phyloP scores from a whole-genome alignment of 2,329 filamentous ascomycete species.

The Paracoccidioides lutzii region DNA sequence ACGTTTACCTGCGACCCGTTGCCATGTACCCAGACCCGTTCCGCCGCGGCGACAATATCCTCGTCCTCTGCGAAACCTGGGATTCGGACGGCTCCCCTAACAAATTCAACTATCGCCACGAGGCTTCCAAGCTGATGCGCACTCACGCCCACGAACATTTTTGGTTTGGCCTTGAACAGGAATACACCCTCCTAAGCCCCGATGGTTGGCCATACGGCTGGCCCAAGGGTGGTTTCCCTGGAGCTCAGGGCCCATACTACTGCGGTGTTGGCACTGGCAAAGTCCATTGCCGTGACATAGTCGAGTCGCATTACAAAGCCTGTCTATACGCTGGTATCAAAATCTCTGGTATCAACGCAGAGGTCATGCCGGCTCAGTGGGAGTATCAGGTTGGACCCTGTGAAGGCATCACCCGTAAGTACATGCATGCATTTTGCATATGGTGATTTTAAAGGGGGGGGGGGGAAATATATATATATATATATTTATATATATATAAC shows the following conservation, averaged over 20 bases:
- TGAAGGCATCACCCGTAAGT: conserved; percentile 66
- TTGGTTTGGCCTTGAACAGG: conserved; percentile 97
- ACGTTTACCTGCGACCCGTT: conserved; percentile 88
- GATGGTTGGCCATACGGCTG: conserved; percentile 86
- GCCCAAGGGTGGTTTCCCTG: conserved; percentile 77
- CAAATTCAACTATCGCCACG: conserved; percentile 96
- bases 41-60: conserved; percentile 77
- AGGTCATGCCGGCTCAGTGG: conserved; percentile 98
- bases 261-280: conserved; percentile 95
- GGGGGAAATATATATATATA: neutral
- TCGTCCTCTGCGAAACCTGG: conserved; percentile 92
- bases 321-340: conserved; percentile 80
- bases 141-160: conserved; percentile 68
- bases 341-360: conserved; percentile 97
- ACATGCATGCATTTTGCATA: neutral
- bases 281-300: conserved; percentile 95
- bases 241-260: conserved; percentile 90
- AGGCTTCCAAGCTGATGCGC: conserved; percentile 81
- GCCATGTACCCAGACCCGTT: conserved; percentile 87
- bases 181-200: conserved; percentile 85
- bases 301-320: conserved; percentile 86
- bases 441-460: too few species aligned
- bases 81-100: conserved; percentile 88
- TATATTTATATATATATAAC: neutral
- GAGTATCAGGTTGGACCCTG: conserved; percentile 95